Conservation (phyloP, 768 basidiomycete species). For the Mycena crocata region DNA sequence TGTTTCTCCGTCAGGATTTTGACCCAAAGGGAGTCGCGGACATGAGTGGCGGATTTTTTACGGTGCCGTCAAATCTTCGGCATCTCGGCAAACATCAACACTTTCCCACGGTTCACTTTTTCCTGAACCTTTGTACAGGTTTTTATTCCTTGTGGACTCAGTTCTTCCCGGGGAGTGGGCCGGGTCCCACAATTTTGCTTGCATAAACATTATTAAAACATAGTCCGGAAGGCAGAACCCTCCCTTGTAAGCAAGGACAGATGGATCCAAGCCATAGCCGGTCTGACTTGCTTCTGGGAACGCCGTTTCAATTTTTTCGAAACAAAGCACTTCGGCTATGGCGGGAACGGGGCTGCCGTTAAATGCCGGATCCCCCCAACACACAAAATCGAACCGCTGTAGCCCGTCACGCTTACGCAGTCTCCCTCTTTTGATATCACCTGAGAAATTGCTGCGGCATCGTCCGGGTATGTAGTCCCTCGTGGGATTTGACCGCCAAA, state of each 20-base stretch:
- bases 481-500: neutral
- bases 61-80: no score
- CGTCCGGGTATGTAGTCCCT: neutral
- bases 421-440: neutral
- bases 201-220: neutral
- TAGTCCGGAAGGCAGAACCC: slow-evolving; percentile 7
- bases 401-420: neutral
- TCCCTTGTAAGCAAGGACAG: slow-evolving; percentile 1
- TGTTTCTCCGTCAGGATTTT: no score
- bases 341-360: neutral
- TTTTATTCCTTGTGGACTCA: no score
- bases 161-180: no score
- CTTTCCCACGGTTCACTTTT: no score
- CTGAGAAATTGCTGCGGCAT: neutral
- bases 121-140: no score
- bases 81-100: no score
- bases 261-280: neutral
- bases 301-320: neutral
- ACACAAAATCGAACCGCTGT: slow-evolving; percentile 1
- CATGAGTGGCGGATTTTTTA: no score
- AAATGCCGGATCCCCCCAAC: neutral
- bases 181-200: neutral
- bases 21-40: no score
- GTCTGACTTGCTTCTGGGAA: neutral
- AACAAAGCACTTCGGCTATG: neutral